Percentiles rank a stretch among this genome's conserved stretches.
Evolutionary conservation across 2,329 filamentous ascomycete species (phyloP).

Genomic region (Neonectria ditissima): DNA sequence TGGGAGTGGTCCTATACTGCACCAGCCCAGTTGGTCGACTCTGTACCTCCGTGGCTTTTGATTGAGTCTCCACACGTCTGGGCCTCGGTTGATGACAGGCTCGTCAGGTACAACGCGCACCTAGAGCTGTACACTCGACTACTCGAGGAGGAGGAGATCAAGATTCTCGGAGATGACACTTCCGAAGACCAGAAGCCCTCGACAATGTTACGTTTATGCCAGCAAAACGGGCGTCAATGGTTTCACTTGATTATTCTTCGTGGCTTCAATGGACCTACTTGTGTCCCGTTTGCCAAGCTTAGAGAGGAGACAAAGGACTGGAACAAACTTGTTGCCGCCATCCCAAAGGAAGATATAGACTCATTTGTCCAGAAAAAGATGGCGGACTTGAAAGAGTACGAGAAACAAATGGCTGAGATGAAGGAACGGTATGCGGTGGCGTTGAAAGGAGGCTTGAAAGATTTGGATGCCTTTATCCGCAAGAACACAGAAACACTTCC

Average conservation of each 20-base stretch:
- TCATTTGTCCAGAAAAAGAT: not conserved
- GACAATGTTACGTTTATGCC: not conserved
- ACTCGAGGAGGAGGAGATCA: not conserved
- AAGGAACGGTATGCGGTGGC: not conserved
- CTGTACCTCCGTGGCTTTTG: not conserved
- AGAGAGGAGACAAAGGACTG: not conserved
- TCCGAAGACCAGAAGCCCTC: not conserved
- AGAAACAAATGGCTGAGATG: not conserved
- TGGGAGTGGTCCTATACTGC: not conserved
- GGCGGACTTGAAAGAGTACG: not conserved
- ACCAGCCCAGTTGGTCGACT: not conserved
- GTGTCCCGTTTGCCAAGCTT: not conserved
- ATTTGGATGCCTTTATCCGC: not conserved
- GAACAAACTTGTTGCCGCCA: not conserved
- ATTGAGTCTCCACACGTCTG: not conserved
- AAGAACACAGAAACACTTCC: not conserved
- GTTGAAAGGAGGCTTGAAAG: not conserved
- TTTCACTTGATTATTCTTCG: not conserved
- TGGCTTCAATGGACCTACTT: not conserved
- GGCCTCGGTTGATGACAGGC: not conserved
- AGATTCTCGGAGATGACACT: not conserved
- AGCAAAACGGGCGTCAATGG: not conserved
- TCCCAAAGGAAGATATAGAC: not conserved
- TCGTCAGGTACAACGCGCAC: not conserved
- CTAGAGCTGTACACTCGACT: not conserved